These are phyloP conservation scores for Barnettozyma botsteinii DNA, from an alignment of 805 yeast genomes.

Conservation along the genomic window DNA sequence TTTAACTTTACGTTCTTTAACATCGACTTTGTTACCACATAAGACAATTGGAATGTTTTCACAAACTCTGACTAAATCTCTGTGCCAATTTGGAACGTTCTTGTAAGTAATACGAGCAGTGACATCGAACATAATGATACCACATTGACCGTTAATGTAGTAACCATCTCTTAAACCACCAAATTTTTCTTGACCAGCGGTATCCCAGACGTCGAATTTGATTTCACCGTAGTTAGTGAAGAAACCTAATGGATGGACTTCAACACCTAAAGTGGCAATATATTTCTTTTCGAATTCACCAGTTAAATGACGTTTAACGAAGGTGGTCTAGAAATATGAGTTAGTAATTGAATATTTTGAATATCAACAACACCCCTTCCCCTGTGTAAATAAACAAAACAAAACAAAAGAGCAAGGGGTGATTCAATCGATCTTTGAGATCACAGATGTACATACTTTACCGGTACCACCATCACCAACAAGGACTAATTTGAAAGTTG, in stretches of 20 bases:
- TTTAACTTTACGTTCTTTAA: conserved; percentile 99
- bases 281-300: conserved; percentile 99
- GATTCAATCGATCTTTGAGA: no score
- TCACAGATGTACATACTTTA: conserved; percentile 61
- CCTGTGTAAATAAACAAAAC: background rate
- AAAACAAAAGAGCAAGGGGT: no score
- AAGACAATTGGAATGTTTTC: conserved; percentile 98
- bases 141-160: conserved; percentile 99
- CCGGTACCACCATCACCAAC: conserved; percentile 99
- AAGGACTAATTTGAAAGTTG: conserved; percentile 95
- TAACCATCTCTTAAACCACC: conserved; percentile 99
- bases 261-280: conserved; percentile 99
- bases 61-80: conserved; percentile 99
- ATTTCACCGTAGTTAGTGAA: conserved; percentile 98
- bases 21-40: conserved; percentile 99
- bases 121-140: conserved; percentile 99
- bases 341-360: background rate
- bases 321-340: conserved; percentile 64
- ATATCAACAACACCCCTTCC: background rate
- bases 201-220: conserved; percentile 99
- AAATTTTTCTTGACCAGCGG: conserved; percentile 99
- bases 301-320: conserved; percentile 98
- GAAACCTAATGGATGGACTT: conserved; percentile 97
- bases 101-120: conserved; percentile 99
- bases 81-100: conserved; percentile 99